Percentiles rank a stretch among this genome's conserved stretches.
Conservation (phyloP, 2,329 filamentous ascomycete genomes). For the Curvularia lunata region DNA sequence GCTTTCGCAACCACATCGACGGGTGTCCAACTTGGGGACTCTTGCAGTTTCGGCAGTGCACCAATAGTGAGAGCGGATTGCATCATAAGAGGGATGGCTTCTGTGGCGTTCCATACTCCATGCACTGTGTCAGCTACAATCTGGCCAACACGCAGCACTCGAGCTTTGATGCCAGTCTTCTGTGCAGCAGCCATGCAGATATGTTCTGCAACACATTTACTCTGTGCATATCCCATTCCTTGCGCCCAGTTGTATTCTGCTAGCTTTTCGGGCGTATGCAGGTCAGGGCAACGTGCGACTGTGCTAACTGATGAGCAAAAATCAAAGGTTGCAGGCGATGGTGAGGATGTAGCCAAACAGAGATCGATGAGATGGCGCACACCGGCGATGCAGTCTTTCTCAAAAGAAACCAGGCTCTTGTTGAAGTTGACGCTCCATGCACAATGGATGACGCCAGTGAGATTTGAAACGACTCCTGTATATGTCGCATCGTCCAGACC, state of each 20-base stretch:
- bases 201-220: constrained; percentile 58
- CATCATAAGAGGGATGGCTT: constrained; percentile 59
- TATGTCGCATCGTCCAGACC: constrained; percentile 45
- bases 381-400: constrained; percentile 55
- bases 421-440: constrained; percentile 66
- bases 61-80: constrained; percentile 55
- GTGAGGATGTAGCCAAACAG: constrained; percentile 41
- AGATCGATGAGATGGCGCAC: constrained; percentile 54
- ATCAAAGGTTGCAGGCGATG: constrained; percentile 49
- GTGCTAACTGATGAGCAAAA: constrained; percentile 57
- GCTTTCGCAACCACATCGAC: constrained; percentile 38
- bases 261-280: constrained; percentile 25
- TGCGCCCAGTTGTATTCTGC: constrained; percentile 52
- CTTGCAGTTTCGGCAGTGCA: constrained; percentile 55
- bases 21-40: constrained; percentile 43
- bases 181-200: constrained; percentile 37
- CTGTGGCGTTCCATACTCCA: constrained; percentile 59
- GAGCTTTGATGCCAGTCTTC: constrained; percentile 27
- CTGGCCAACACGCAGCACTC: constrained; percentile 50
- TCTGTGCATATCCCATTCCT: constrained; percentile 59
- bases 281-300: constrained; percentile 48
- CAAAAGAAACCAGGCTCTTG: constrained; percentile 58
- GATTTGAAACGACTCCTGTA: constrained; percentile 13
- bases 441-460: constrained; percentile 58
- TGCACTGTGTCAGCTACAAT: constrained; percentile 56